Evolutionary conservation across 2,329 filamentous ascomycete species (phyloP).

Genomic region (Endoconidiophora polonica): DNA sequence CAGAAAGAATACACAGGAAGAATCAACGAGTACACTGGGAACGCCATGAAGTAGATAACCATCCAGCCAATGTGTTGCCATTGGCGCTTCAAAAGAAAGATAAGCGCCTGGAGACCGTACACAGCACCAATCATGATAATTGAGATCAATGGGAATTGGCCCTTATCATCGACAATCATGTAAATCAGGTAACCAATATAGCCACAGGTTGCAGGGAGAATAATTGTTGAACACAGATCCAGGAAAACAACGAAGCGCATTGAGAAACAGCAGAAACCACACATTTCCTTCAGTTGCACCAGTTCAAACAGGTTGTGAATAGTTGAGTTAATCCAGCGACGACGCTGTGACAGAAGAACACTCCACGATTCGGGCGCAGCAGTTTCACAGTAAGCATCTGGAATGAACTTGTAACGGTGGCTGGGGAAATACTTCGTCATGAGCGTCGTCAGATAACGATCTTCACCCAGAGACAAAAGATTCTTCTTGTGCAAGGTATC

Average conservation of each 20-base stretch:
- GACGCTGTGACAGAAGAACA: constrained; percentile 88
- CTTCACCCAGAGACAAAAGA: constrained; percentile 78
- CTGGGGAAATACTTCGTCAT: constrained; percentile 96
- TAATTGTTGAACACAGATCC: constrained; percentile 81
- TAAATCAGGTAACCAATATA: constrained; percentile 87
- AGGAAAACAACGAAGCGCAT: constrained; percentile 96
- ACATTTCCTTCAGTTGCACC: constrained; percentile 80
- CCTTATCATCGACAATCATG: constrained; percentile 46
- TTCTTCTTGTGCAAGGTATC: constrained; percentile 98
- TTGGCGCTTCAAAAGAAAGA: constrained; percentile 91
- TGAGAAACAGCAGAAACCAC: constrained; percentile 96
- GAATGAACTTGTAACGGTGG: constrained; percentile 93
- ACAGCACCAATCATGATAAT: constrained; percentile 78
- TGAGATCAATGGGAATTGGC: constrained; percentile 72
- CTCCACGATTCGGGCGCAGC: constrained; percentile 89
- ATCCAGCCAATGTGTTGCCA: constrained; percentile 99
- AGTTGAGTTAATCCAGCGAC: constrained; percentile 98
- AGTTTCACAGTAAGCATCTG: constrained; percentile 83
- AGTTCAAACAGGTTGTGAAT: constrained; percentile 91
- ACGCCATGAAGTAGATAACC: constrained; percentile 95
- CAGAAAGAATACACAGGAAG: constrained; percentile 96
- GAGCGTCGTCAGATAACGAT: constrained; percentile 89
- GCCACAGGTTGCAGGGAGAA: constrained; percentile 72
- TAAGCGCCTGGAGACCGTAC: constrained; percentile 87
- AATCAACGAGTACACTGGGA: constrained; percentile 81